Evolutionary conservation across 352 stramenopile genomes (phyloP), one percentile per base, ranked within the genome.

Genomic region (Paralagenidium karlingii): DNA sequence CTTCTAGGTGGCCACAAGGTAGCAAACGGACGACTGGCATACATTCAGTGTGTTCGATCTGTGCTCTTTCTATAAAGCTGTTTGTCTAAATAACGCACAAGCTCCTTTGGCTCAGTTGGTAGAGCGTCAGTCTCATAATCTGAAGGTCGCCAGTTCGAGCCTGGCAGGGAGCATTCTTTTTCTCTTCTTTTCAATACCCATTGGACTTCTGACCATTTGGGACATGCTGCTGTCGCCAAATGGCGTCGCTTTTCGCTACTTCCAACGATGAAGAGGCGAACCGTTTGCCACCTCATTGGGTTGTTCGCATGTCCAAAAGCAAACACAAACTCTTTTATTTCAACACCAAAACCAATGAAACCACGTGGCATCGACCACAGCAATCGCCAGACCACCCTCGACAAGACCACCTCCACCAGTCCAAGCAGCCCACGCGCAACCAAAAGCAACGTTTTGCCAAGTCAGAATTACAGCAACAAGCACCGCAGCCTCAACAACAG

Each of bases 241-340:
- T n/a, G n/a, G n/a, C n/a, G n/a, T n/a, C n/a, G n/a, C n/a, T n/a
- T n/a, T n/a, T n/a, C n/a, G n/a, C n/a, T n/a, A n/a, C n/a, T n/a
- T n/a, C n/a, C n/a, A n/a, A n/a, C n/a, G n/a, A n/a, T n/a, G n/a
- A n/a, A n/a, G n/a, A n/a, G n/a, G n/a, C n/a, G n/a, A n/a, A n/a
- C n/a, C n/a, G n/a, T n/a, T 51, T 87, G 41, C 73, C 69, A 10
- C 38, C 47, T 0, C 63, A 62, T 13, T 84, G 73, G 73, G 45
- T 63, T 16, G 53, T 87, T 33, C 68, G 73, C 19, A 54, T 87
- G 38, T 87, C 69, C 30, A 63, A 68, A 13, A 74, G 69, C 28
- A 87, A 85, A 40, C 47, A 60, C 45, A 73, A 64, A 47, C 50
- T 83, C 13, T 88, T 74, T 53, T 88, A 88, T 47, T 64, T 74